Evolutionary conservation across 2,329 filamentous ascomycete species (phyloP).

Genomic region (Monilinia fructicola): DNA sequence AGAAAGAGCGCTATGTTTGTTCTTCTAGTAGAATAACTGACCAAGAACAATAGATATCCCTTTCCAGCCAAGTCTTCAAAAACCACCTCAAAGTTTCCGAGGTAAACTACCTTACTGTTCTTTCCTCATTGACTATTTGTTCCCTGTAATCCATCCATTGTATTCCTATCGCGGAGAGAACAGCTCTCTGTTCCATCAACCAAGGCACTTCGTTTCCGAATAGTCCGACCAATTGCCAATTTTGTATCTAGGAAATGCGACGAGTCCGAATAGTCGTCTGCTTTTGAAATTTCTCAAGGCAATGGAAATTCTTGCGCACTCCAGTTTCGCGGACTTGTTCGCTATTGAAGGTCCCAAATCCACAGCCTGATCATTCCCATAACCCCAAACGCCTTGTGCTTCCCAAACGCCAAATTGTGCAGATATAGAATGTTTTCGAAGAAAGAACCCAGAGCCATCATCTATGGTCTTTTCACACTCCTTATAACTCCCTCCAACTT

Average conservation of each 20-base stretch:
- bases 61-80: background rate
- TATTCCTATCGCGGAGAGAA: conserved; percentile 55
- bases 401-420: conserved; percentile 25
- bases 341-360: background rate
- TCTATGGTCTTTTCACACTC: conserved; percentile 57
- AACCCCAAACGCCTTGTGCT: conserved; percentile 2
- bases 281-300: background rate
- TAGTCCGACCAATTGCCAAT: conserved; percentile 52
- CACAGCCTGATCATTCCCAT: background rate
- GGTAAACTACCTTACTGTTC: background rate
- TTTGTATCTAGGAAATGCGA: background rate
- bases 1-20: background rate
- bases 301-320: background rate
- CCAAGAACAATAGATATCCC: background rate
- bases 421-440: background rate
- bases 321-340: background rate
- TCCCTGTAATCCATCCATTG: background rate
- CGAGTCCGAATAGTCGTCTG: background rate
- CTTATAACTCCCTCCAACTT: conserved; percentile 62
- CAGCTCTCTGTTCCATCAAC: conserved; percentile 84
- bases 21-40: conserved; percentile 15
- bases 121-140: background rate
- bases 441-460: background rate
- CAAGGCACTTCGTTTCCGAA: conserved; percentile 85
- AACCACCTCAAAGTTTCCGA: background rate